Percentiles rank a stretch among this genome's conserved stretches.
Evolutionary conservation across 495 filamentous ascomycete genomes (phyloP).

Genomic region (Aspergillus conjunctus): DNA sequence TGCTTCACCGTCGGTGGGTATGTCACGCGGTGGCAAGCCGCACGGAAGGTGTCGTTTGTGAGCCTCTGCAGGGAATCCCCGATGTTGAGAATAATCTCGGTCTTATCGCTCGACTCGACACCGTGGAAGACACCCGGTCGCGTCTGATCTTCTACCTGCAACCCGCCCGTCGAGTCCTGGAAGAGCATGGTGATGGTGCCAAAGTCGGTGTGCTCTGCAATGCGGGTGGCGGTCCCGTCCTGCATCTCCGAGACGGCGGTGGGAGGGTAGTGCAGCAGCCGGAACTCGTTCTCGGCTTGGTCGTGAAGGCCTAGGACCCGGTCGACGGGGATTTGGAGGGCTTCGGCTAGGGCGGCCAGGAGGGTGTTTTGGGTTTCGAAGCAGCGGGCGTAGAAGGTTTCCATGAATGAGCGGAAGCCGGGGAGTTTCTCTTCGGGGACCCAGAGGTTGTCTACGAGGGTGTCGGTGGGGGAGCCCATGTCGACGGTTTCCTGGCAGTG

Average conservation of each 20-base stretch:
- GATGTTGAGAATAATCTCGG: conserved; percentile 63
- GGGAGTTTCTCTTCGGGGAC: conserved; percentile 56
- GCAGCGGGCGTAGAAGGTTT: conserved; percentile 37
- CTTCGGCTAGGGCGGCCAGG: conserved; percentile 42
- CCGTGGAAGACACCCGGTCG: conserved; percentile 41
- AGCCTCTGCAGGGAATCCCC: conserved; percentile 63
- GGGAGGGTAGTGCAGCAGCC: conserved; percentile 43
- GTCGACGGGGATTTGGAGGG: conserved; percentile 46
- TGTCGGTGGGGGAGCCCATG: conserved; percentile 54
- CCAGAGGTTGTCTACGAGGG: conserved; percentile 56
- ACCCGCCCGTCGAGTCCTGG: conserved; percentile 48
- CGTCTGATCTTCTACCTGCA: conserved; percentile 46
- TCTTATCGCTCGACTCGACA: conserved; percentile 47
- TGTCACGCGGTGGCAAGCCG: conserved; percentile 36
- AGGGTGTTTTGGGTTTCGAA: conserved; percentile 25
- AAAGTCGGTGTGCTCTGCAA: conserved; percentile 49
- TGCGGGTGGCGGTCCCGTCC: conserved; percentile 29
- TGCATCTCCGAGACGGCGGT: conserved; percentile 26
- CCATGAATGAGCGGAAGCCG: conserved; percentile 61
- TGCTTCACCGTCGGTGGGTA: conserved; percentile 24
- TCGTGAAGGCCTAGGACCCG: conserved; percentile 50
- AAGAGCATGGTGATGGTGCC: conserved; percentile 53
- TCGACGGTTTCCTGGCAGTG: conserved; percentile 58
- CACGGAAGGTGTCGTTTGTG: conserved; percentile 54
- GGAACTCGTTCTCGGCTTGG: conserved; percentile 48